Percentiles rank a stretch among this genome's conserved stretches.
Conservation (phyloP, 208 protist species). For the Trypanosoma rangeli region DNA sequence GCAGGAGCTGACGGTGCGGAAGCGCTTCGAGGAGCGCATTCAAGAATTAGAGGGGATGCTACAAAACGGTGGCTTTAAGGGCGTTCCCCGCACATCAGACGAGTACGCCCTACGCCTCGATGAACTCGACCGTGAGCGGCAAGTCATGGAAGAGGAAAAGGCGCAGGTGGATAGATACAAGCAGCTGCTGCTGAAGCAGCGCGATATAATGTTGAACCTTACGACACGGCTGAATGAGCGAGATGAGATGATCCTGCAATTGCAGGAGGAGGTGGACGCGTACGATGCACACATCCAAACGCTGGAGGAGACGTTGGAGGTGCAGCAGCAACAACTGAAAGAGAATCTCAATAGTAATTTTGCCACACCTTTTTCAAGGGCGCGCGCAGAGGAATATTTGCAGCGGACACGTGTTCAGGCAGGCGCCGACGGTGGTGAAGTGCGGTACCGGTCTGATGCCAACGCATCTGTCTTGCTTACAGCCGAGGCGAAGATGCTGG, state of each 20-base stretch:
- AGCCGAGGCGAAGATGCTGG: conserved; percentile 67
- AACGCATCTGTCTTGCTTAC: conserved; percentile 34
- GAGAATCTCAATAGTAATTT: neutral
- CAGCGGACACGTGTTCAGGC: conserved; percentile 26
- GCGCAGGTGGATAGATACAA: conserved; percentile 95
- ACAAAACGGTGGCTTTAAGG: conserved; percentile 47
- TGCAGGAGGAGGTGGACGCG: conserved; percentile 88
- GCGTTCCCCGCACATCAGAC: conserved; percentile 45
- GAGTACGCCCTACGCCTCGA: conserved; percentile 67
- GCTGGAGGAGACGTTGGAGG: conserved; percentile 66
- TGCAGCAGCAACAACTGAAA: conserved; percentile 8
- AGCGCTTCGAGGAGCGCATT: conserved; percentile 53
- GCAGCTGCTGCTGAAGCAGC: conserved; percentile 95
- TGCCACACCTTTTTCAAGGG: conserved; percentile 2
- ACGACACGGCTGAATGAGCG: conserved; percentile 92
- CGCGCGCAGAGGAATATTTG: conserved; percentile 49
- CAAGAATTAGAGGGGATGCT: conserved; percentile 55
- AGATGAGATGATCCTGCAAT: conserved; percentile 87
- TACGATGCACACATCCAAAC: conserved; percentile 79
- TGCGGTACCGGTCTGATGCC: conserved; percentile 45
- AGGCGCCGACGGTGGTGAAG: neutral
- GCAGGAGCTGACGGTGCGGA: conserved; percentile 41
- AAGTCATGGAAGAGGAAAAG: conserved; percentile 87
- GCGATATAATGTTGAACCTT: conserved; percentile 95
- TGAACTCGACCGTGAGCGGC: conserved; percentile 83